Base-by-base conservation (phyloP, 306 rosid species). In the Pyrus communis region DNA sequence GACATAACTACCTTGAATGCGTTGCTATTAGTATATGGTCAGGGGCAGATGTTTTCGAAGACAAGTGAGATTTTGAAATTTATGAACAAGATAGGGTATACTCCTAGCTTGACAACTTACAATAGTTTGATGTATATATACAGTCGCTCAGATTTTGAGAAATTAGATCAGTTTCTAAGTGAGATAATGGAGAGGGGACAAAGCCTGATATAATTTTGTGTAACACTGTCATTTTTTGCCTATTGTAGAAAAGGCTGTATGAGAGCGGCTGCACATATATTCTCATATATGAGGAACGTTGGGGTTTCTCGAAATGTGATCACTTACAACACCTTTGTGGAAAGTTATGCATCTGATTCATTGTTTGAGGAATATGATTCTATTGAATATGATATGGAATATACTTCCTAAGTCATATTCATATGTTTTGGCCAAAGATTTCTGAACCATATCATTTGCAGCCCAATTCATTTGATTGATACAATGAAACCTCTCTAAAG, bases 41-140 rank as follows among this genome's bases (percentile, higher is more conserved):
- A 91, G 84, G 89, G 85, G 85, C 91, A 87, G 83, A 81, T 88
- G 93, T 90, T 92, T 73, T 68, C 87, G 67, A 94, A 92, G 81
- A 79, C 95, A 79, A 80, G 82, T 51, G 97, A 89, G 85, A 89
- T 94, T 70, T 77, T 92, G 83, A 83, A 85, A 77, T 92, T 86
- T 78, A 89, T 92, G 85, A 66, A 80, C 28, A 86, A 89, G 70
- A 89, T 82, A 59, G 95, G 97, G 62, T 94, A 87, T 72, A 92
- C 95, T 81, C 93, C 95, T 12, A 92, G 87, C 91, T 82, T 92
- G 91, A 82, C 98, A 18, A 94, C 98, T 27, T 94, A 94, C 82
- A 94, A 94, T 75, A 86, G 89, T 82, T 77, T 94, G 83, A 94
- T 94, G 97, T 90, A 90, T 71, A 94, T 89, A 92, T 82, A 94